These are phyloP conservation scores for Tilletia horrida DNA, from an alignment of 1,284 basidiomycete species.

Conservation along the genomic window DNA sequence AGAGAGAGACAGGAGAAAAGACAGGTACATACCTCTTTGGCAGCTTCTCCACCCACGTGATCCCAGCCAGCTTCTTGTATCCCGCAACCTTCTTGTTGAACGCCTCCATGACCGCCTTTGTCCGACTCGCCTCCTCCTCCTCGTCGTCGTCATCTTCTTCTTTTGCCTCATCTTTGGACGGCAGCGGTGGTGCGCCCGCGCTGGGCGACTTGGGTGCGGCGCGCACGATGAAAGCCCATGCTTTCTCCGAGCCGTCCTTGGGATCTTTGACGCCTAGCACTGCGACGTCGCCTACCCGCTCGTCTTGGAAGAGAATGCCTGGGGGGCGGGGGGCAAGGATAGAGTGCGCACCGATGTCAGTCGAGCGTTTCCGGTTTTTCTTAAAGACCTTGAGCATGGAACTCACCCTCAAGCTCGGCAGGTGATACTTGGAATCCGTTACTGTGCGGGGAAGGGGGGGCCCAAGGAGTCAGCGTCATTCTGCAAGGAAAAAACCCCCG, in stretches of 20 bases:
- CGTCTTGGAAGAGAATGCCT: conserved; percentile 33
- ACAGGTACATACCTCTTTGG: conserved; percentile 32
- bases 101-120: conserved; percentile 26
- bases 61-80: conserved; percentile 47
- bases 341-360: too few relatives aligned
- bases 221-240: conserved; percentile 26
- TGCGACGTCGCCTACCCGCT: conserved; percentile 37
- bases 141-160: conserved; percentile 23
- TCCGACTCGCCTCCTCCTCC: conserved; percentile 18
- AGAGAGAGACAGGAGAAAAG: neutral
- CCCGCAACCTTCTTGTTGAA: conserved; percentile 46
- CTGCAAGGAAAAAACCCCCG: neutral
- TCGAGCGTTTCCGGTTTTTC: too few relatives aligned
- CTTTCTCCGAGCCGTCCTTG: conserved; percentile 36
- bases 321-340: too few relatives aligned
- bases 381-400: too few relatives aligned
- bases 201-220: neutral
- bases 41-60: conserved; percentile 46
- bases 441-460: neutral
- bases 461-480: neutral
- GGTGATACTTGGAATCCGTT: conserved; percentile 54
- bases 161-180: conserved; percentile 26
- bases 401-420: conserved; percentile 45
- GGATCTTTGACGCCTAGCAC: conserved; percentile 37
- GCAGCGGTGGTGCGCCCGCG: conserved; percentile 26